Conservation (phyloP, 139 green algal species). For the Astrephomene gubernaculifera region DNA sequence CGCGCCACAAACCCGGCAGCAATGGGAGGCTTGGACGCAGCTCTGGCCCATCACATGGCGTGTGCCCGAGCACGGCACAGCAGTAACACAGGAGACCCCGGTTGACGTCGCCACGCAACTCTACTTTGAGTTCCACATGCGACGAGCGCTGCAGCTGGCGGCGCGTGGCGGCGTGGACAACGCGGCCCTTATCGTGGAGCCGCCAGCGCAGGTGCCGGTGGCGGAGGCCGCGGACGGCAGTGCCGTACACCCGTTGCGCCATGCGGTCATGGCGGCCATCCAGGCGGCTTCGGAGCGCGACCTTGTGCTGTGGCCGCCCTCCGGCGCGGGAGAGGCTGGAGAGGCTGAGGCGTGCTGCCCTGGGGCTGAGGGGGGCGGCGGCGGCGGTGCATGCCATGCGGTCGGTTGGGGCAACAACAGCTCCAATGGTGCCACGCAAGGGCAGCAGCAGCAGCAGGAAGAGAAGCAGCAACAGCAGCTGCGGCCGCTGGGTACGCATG, state of each 20-base stretch:
- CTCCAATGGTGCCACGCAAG: no score
- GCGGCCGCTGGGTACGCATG: no score
- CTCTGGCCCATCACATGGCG: conserved; percentile 85
- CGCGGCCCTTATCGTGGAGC: conserved; percentile 77
- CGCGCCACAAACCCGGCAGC: conserved; percentile 62
- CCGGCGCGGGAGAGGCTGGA: neutral
- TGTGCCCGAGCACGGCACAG: conserved; percentile 49
- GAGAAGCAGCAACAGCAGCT: no score
- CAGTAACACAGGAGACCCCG: conserved; percentile 31
- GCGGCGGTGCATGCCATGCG: no score
- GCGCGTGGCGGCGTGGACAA: conserved; percentile 54
- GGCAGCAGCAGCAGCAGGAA: no score
- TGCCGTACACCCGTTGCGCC: conserved; percentile 73
- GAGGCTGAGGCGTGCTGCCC: neutral
- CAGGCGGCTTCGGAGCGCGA: conserved; percentile 73
- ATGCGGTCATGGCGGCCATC: conserved; percentile 86
- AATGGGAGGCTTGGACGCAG: conserved; percentile 71
- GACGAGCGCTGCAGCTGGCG: conserved; percentile 44
- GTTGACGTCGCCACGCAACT: conserved; percentile 23
- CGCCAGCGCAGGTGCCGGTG: conserved; percentile 44
- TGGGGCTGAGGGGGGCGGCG: no score
- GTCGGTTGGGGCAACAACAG: no score
- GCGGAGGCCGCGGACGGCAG: conserved; percentile 53
- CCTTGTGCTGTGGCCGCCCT: conserved; percentile 62
- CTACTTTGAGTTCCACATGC: conserved; percentile 69